Base-by-base conservation (phyloP, 306 rosid species). In the Begonia peltatifolia region DNA sequence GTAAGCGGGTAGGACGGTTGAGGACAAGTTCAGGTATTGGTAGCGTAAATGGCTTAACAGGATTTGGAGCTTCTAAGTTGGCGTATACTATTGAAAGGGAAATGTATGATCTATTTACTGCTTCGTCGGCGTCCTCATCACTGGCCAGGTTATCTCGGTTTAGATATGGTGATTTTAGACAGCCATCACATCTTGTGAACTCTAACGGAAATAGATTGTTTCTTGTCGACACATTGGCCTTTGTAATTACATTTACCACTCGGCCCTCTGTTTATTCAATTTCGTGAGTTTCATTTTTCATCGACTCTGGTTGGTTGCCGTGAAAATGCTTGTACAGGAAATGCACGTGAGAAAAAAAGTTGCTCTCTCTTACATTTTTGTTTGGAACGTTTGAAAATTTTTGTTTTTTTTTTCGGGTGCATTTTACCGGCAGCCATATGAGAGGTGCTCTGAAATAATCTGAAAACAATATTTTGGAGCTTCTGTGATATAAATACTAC, bases 161-260 rank as follows among this genome's bases (percentile, higher is more conserved):
- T 35, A 70, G 76, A 58, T 61, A 68, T 14, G 56, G 44, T 65
- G 77, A 69, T 54, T 73, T 56, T 49, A 70, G 80, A 44, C 68
- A 57, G 48, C 50, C 58, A 41, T 79, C 84, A 50, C 73, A 80
- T 50, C 79, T 79, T 47, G 84, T 63, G 44, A 78, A 82, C 67
- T 46, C 95, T 11, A 84, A 76, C 44, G 89, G 93, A 57, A 69
- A 76, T 56, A 84, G 80, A 10, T 30, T 78, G 53, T 82, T 84
- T 66, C 95, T 84, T 6, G 89, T 89, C 42, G 97, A 89, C 64
- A 89, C 97, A 6, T 82, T 89, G 59, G 95, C 93, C 42, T 78
- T 89, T 53, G 97, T 89, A 72, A 75, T 59, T 57, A 25, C 38
- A 30, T 30, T 30, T 20, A 20, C 2, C 23, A 3, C 61, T 2